Base-by-base conservation (phyloP, 192 early-diverging fungal genomes). In the Umbelopsis ramanniana region DNA sequence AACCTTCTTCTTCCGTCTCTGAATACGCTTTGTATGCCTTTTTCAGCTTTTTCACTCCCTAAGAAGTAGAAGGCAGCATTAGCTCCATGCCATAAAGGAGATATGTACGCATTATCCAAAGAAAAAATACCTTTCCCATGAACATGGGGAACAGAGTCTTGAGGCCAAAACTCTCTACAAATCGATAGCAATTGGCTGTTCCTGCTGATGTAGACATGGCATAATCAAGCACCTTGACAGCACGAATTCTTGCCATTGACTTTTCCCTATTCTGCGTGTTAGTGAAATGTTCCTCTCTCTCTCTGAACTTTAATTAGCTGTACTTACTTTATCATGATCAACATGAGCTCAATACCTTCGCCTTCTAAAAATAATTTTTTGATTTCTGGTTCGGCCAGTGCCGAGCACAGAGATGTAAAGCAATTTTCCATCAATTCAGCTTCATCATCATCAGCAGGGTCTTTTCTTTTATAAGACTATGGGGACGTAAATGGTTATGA, bases 321-420 rank as follows among this genome's bases (percentile, higher is more conserved):
- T 12, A 77, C 76, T 43, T 80, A 89, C 90, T 93, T 94, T 74
- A 96, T 83, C 86, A 97, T 87, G 37, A 97, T 82, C 21, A 96
- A 79, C 93, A 99, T 91, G 53, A 98, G 74, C 73, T 97, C 96
- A 22, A 97, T 81, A 14, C 97, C 97, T 74, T 99, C 96, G 0
- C 79, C 86, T 37, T 94, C 87, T 11, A 94, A 72, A 78, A 99
- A 97, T 15, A 70, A 52, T 47, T 69, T 70, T 82, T 97, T 97
- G 48, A 87, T 90, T 55, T 87, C 84, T 5, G 83, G 79, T 47
- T 92, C 90, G 19, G 78, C 78, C 26, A 98, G 70, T n/a, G 85
- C 75, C 22, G 87, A 87, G 78, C 93, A 96, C 17, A 98, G 63
- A 6, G 86, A 81, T 78, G 96, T 92, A 74, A 98, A 94, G 21